Percentiles rank a stretch among this genome's conserved stretches.
Conservation (phyloP, 352 stramenopile genomes). For the Phytopythium helicoides region DNA sequence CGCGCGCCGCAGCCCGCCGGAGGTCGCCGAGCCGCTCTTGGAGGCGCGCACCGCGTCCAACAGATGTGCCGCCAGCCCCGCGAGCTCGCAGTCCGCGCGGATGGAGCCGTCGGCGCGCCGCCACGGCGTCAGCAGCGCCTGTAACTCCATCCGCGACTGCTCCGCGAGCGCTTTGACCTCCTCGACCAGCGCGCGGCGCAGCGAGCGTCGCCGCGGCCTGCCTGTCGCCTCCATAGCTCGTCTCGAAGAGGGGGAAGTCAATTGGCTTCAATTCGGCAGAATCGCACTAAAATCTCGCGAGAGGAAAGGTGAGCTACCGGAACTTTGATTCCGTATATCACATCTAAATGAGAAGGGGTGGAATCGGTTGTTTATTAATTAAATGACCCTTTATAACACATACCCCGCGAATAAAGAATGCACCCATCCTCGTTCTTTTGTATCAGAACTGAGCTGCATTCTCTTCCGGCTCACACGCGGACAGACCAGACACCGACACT, state of each 20-base stretch:
- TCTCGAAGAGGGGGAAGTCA: no score
- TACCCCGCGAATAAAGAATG: no score
- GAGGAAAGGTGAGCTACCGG: no score
- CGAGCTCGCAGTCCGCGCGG: conserved; percentile 2
- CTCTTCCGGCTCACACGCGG: neutral
- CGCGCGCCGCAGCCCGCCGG: conserved; percentile 1
- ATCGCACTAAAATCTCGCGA: no score
- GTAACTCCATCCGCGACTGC: conserved; percentile 3
- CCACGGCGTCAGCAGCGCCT: conserved; percentile 1
- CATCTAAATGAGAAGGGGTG: no score
- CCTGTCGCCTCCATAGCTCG: neutral
- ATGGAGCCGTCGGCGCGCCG: neutral
- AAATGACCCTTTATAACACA: no score
- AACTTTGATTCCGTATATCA: no score
- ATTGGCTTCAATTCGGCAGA: no score
- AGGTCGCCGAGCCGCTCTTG: neutral
- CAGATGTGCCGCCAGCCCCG: conserved; percentile 3
- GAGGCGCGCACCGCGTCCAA: conserved; percentile 2
- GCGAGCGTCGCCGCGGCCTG: neutral
- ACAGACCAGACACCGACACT: neutral
- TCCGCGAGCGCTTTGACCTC: conserved; percentile 5
- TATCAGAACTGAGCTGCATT: neutral
- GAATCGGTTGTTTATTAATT: no score
- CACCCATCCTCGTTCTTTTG: no score
- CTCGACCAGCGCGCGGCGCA: conserved; percentile 1